A percentile compares a stretch with the other conserved stretches of the same genome.
phyloP scores from a whole-genome alignment of 2,329 filamentous ascomycete genomes.

The Fusarium sacchari region DNA sequence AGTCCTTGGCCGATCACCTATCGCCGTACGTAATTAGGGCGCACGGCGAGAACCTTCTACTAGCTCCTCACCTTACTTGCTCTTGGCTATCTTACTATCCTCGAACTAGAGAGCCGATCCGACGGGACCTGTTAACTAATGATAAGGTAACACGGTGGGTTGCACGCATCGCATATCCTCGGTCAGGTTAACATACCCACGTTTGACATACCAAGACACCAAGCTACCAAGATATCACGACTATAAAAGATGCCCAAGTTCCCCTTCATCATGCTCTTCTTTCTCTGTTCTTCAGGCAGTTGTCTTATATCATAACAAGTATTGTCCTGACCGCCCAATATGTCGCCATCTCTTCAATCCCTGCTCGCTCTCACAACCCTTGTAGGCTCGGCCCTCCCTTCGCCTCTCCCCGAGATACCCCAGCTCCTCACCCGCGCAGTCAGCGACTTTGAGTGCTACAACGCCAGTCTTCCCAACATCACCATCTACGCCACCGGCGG shows the following conservation, averaged over 20 bases:
- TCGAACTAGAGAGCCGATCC: background rate
- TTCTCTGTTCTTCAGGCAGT: background rate
- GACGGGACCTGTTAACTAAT: conserved; percentile 22
- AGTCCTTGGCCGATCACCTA: conserved; percentile 13
- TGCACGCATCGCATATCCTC: conserved; percentile 6
- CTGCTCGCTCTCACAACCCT: conserved; percentile 16
- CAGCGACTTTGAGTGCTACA: conserved; percentile 31
- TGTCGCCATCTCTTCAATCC: conserved; percentile 20
- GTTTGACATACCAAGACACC: background rate
- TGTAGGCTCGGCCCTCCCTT: conserved; percentile 14
- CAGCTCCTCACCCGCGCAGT: conserved; percentile 8
- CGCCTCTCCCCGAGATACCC: conserved; percentile 21
- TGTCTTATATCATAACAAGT: background rate
- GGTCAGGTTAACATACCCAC: background rate
- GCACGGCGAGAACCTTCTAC: background rate
- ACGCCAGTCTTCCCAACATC: conserved; percentile 58
- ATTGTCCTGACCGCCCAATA: background rate
- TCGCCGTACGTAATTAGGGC: conserved; percentile 17
- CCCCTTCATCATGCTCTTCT: background rate
- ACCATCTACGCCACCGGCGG: conserved; percentile 67
- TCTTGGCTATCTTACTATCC: conserved; percentile 11
- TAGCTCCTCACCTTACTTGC: background rate
- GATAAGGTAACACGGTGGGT: conserved; percentile 26
- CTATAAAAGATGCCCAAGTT: conserved; percentile 13
- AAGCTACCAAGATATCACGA: background rate